Base-by-base conservation (phyloP, 1,284 basidiomycete genomes). In the Trametes hirsuta region DNA sequence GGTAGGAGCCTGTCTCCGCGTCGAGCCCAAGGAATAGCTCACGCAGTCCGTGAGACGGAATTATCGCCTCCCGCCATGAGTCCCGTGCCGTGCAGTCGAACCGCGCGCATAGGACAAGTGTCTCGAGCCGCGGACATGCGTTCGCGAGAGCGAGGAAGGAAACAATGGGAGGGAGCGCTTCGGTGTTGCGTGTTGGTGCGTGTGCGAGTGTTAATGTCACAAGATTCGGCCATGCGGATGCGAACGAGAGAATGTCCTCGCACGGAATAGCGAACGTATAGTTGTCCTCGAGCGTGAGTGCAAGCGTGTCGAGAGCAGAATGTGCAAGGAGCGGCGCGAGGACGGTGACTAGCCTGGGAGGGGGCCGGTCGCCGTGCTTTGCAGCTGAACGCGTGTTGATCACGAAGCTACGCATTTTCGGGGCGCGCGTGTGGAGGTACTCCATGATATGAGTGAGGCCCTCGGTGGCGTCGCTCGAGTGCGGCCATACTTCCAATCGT, bases 401-500 rank as follows among this genome's bases (percentile, higher is more conserved):
- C 18, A 14, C 12, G 44, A 58, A 9, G 14, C 30, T 52, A 6
- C 44, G 48, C 35, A 57, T 21, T 22, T 37, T 40, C n/a, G 56
- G 49, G 25, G 56, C 49, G n/a, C 36, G 18, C 12, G 34, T 24
- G 25, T 10, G 36, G 12, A 58, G 44, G 25, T n/a, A 46, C 18
- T 41, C 44, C 37, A 58, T 52, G 6, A 42, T n/a, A 8, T 52
- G 56, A 0, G 25, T 47, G 11, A 58, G 49, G 12, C 37, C 44
- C 12, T 52, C 49, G 18, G 56, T 52, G 6, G 56, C 56, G 18
- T 58, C 49, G 45, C 56, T 58, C 1, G 56, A 58, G 36, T 58
- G 49, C 24, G 56, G 56, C 56, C 56, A 58, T 12, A 58, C 36
- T 22, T 58, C 56, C 12, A 58, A 30, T 22, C 50, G 56, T 14